phyloP scores from a whole-genome alignment of 257 asterid genomes.

The Primulina huaijiensis region DNA sequence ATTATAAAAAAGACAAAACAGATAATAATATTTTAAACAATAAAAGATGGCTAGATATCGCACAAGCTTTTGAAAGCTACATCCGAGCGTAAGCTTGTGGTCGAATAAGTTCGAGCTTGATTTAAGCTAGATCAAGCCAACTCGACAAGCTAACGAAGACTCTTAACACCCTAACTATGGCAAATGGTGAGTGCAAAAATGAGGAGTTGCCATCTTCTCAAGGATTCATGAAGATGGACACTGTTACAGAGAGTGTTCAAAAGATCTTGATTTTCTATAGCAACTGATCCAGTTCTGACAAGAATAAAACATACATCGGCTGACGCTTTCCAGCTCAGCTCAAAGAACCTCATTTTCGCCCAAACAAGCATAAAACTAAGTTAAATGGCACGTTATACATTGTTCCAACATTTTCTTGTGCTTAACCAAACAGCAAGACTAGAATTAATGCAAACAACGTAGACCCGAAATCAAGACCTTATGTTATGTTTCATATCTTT shows the following conservation, averaged over 20 bases:
- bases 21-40: too few species aligned
- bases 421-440: not conserved
- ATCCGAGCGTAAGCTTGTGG: too few species aligned
- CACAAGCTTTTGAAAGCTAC: too few species aligned
- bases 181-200: too few species aligned
- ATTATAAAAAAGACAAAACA: too few species aligned
- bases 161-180: not conserved
- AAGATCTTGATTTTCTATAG: not conserved
- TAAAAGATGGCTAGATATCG: too few species aligned
- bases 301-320: not conserved
- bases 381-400: not conserved
- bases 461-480: not conserved
- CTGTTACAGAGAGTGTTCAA: not conserved
- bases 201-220: too few species aligned
- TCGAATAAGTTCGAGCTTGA: not conserved
- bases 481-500: slow-evolving; percentile 32
- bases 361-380: not conserved
- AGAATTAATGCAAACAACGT: not conserved
- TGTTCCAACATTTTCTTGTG: not conserved
- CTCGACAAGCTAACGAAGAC: not conserved
- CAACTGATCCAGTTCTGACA: not conserved
- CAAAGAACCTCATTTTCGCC: not conserved
- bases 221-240: too few species aligned
- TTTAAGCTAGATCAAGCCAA: not conserved
- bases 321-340: not conserved